Evolutionary conservation across 257 asterid species (phyloP), one percentile per base, ranked within the genome.

Genomic region (Vinca minor): DNA sequence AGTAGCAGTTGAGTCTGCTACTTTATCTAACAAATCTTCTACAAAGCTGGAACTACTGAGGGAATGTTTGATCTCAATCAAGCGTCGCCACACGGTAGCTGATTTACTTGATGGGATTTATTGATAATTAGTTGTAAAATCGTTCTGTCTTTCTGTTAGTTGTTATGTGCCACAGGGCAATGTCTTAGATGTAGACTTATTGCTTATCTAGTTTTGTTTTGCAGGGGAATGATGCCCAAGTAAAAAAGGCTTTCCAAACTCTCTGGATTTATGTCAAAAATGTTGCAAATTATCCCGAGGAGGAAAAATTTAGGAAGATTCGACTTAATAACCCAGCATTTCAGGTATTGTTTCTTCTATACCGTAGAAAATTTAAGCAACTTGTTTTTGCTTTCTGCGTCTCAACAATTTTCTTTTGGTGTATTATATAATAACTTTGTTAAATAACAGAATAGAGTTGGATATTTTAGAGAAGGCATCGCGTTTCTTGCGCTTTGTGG

Each of bases 401-500:
- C 35, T 4, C 4, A 52, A 25, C 26, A n/a, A 52, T 28, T 42
- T 2, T 26, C 2, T 42, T 62, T 6, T 26, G 8, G n/a, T 11
- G 34, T 20, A 25, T 59, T 31, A 31, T 13, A 3, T 1, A 25
- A 36, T 32, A 53, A 20, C 49, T 23, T 55, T 15, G 46, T 63
- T 39, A 34, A 39, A 65, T 55, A 62, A 73, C 90, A 89, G 96
- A 88, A 71, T 42, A 77, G 83, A 77, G 87, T 89, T 29, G 95
- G 93, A 9, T 70, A 62, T 69, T 89, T 72, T 60, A 76, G 75
- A 25, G 83, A 83, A 60, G 88, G 91, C 3, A 57, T 83, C 57
- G 31, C 75, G 82, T 86, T 89, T 77, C 93, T 89, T 32, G 86
- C 79, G 69, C 81, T 79, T 13, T 86, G 89, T 53, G 93, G 95